Evolutionary conservation across 768 basidiomycete genomes (phyloP).

Genomic region (Boletellus emodensis): DNA sequence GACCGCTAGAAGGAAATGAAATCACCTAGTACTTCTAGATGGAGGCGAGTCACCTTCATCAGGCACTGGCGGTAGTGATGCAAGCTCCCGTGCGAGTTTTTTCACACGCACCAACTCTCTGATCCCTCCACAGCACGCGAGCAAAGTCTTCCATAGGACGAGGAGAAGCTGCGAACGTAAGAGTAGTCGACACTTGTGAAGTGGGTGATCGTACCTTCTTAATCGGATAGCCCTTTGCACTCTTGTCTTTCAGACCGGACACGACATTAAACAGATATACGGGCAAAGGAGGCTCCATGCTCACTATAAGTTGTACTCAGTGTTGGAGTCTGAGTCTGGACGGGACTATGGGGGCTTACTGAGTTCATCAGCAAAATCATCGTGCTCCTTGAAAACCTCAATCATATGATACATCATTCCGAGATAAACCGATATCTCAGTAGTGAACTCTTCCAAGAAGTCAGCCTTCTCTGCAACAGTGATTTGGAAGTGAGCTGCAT

Average conservation of each 20-base stretch:
- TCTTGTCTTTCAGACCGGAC: conserved; percentile 87
- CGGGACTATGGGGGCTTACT: conserved; percentile 53
- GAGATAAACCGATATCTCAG: conserved; percentile 89
- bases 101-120: conserved; percentile 83
- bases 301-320: conserved; percentile 57
- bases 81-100: conserved; percentile 78
- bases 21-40: conserved; percentile 1
- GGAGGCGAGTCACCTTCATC: conserved; percentile 38
- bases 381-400: conserved; percentile 89
- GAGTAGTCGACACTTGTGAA: background rate
- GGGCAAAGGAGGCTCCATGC: conserved; percentile 89
- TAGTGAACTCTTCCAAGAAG: conserved; percentile 84
- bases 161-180: conserved; percentile 66
- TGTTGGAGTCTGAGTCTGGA: background rate
- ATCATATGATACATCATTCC: conserved; percentile 95
- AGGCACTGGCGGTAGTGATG: conserved; percentile 59
- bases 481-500: conserved; percentile 68
- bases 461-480: conserved; percentile 68
- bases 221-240: conserved; percentile 92
- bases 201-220: conserved; percentile 67
- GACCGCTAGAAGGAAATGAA: conserved; percentile 36
- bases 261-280: conserved; percentile 89
- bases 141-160: conserved; percentile 89
- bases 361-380: conserved; percentile 93
- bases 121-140: conserved; percentile 91